Base-by-base conservation (phyloP, 1,139 yeast genomes). In the Scheffersomyces segobiensis region DNA sequence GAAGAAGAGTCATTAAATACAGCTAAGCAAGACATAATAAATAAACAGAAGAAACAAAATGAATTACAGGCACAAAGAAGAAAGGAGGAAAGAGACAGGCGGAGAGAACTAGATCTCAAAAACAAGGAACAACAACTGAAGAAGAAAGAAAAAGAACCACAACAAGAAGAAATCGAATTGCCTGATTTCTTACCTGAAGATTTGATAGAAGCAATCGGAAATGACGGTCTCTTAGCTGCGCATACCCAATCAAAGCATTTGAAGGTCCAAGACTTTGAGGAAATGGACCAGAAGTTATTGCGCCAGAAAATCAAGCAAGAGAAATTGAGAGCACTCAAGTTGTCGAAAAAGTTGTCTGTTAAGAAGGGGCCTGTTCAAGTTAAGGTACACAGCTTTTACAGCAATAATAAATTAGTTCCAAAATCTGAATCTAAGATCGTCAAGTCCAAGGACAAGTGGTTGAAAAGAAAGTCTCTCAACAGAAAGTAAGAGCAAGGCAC, bases 281-380 rank as follows among this genome's bases (percentile, higher is more conserved):
- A 71, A 52, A 63, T 71, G 50, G 72, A 67, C 64, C 66, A 69
- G 59, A 72, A 69, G 60, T 58, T 59, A 52, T 49, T 60, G 19
- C 66, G 67, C 50, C 67, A 65, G 50, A 59, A 61, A 69, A 70
- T 76, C 53, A 76, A 77, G 62, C 74, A 78, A 62, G 79, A 74
- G 58, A 82, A 83, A 65, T 71, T 81, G 63, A 76, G 76, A 53
- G 73, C 76, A 52, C 70, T 82, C 46, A 83, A 80, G 65, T 72
- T 72, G 39, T 62, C 76, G 53, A 79, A 77, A 56, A 76, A 74
- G 47, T 66, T 71, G 3, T 69, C 78, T 6, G 68, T 79, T 39
- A 79, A 79, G 58, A 84, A 79, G 65, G 89, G 90, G 0, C 87
- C 88, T 4, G 87, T 86, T 46, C 79, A 73, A 63, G 89, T 86